Percentiles rank a stretch among this genome's conserved stretches.
Evolutionary conservation across 768 basidiomycete species (phyloP).

Genomic region (Boletus barrowsii): DNA sequence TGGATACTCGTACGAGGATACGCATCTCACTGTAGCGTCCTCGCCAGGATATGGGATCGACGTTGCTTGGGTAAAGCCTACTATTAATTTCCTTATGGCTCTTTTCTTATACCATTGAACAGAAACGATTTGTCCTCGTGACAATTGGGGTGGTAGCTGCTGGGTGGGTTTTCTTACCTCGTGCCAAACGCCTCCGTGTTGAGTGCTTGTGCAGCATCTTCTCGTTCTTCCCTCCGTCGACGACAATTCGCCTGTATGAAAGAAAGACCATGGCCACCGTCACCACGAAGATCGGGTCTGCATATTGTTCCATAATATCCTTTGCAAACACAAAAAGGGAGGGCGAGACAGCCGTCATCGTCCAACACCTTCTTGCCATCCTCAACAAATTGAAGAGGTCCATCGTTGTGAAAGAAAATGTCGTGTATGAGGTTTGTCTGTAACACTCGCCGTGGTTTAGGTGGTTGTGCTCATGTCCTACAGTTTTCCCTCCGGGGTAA

Average conservation of each 20-base stretch:
- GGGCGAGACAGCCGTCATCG: slow-evolving; percentile 50
- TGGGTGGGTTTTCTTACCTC: slow-evolving; percentile 45
- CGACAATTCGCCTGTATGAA: slow-evolving; percentile 71
- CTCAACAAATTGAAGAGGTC: slow-evolving; percentile 70
- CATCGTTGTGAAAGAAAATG: slow-evolving; percentile 51
- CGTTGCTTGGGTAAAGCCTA: slow-evolving; percentile 65
- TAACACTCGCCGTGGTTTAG: background rate
- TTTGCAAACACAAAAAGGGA: slow-evolving; percentile 58
- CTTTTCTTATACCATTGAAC: background rate
- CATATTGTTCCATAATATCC: slow-evolving; percentile 76
- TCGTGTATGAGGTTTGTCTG: slow-evolving; percentile 58
- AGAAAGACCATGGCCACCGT: slow-evolving; percentile 68
- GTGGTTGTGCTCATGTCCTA: background rate
- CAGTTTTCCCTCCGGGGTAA: slow-evolving; percentile 73
- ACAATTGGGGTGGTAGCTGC: slow-evolving; percentile 71
- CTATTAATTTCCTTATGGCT: background rate
- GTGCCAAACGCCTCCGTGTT: background rate
- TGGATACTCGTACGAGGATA: slow-evolving; percentile 72
- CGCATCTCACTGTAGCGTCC: slow-evolving; percentile 43
- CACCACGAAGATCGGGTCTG: slow-evolving; percentile 59
- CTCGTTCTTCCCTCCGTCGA: slow-evolving; percentile 71
- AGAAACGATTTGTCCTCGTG: slow-evolving; percentile 71
- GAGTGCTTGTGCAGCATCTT: slow-evolving; percentile 44
- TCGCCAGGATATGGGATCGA: slow-evolving; percentile 58
- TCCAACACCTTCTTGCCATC: slow-evolving; percentile 68